These are phyloP conservation scores for Diplocarpon rosae DNA, from an alignment of 2,329 filamentous ascomycete genomes.

Conservation along the genomic window DNA sequence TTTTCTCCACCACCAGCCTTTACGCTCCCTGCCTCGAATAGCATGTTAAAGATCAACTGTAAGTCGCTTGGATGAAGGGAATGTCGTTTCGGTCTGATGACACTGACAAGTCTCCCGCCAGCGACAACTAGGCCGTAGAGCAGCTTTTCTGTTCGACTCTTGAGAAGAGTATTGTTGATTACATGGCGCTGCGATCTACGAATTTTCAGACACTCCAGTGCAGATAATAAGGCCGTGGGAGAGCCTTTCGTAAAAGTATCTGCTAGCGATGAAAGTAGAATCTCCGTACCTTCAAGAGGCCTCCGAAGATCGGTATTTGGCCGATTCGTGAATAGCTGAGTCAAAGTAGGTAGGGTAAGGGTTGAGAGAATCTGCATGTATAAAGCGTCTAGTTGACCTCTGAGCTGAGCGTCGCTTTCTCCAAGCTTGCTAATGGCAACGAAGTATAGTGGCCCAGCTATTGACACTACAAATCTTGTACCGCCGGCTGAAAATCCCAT, in stretches of 20 bases:
- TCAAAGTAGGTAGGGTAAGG: constrained; percentile 76
- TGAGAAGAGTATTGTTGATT: constrained; percentile 82
- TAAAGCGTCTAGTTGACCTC: constrained; percentile 78
- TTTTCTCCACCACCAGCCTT: constrained; percentile 90
- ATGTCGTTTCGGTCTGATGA: constrained; percentile 87
- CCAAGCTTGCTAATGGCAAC: constrained; percentile 84
- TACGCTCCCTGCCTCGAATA: constrained; percentile 88
- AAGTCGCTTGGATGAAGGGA: constrained; percentile 92
- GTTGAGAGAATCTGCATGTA: constrained; percentile 99
- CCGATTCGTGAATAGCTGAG: constrained; percentile 75
- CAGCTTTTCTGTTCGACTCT: constrained; percentile 62
- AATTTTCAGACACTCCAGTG: constrained; percentile 85
- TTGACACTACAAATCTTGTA: constrained; percentile 75
- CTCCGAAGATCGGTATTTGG: constrained; percentile 90
- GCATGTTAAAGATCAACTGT: constrained; percentile 97
- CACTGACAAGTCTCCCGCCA: constrained; percentile 84
- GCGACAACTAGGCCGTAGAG: constrained; percentile 92
- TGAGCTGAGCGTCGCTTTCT: constrained; percentile 85
- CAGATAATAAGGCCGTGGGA: constrained; percentile 75
- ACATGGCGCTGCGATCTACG: constrained; percentile 75
- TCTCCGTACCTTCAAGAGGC: constrained; percentile 84
- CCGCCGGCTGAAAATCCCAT: constrained; percentile 78
- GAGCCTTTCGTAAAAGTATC: constrained; percentile 93
- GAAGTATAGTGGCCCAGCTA: constrained; percentile 80
- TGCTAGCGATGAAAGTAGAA: constrained; percentile 78